Percentiles rank a stretch among this genome's conserved stretches.
phyloP scores from a whole-genome alignment of 1,139 yeast species.

The Nakaseomyces bracarensis region DNA sequence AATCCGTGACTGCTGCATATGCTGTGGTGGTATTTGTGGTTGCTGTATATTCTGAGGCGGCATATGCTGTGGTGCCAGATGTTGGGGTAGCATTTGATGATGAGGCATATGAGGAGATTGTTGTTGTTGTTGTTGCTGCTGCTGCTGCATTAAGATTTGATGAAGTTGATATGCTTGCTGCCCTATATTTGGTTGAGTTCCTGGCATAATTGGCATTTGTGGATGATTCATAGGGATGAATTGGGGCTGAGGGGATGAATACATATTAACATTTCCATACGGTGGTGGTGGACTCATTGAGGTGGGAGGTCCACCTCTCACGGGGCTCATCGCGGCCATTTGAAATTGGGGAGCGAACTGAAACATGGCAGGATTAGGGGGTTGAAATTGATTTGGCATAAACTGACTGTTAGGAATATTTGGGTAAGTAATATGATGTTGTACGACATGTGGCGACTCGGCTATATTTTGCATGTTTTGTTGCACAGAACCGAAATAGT shows the following conservation, averaged over 20 bases:
- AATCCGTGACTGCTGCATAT: too few relatives aligned
- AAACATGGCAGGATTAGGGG: constrained; percentile 6
- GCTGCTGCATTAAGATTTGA: constrained; percentile 31
- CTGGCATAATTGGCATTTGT: constrained; percentile 11
- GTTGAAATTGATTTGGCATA: constrained; percentile 10
- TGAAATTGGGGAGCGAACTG: background rate
- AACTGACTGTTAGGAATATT: background rate
- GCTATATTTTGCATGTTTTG: background rate
- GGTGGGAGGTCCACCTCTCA: background rate
- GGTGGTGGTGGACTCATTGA: constrained; percentile 4
- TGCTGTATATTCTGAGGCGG: too few relatives aligned
- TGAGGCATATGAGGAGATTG: constrained; percentile 2
- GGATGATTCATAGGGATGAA: constrained; percentile 2
- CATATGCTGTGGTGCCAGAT: too few relatives aligned
- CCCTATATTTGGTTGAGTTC: constrained; percentile 10
- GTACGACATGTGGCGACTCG: background rate
- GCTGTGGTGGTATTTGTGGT: too few relatives aligned
- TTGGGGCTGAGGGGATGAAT: constrained; percentile 20
- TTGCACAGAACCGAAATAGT: background rate
- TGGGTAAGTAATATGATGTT: background rate
- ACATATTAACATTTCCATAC: constrained; percentile 10
- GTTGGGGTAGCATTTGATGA: background rate
- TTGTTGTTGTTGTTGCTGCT: constrained; percentile 17
- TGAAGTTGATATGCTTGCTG: constrained; percentile 31
- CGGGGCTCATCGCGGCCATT: background rate